Conservation (phyloP, 805 yeast genomes). For the Yarrowia sp. region DNA sequence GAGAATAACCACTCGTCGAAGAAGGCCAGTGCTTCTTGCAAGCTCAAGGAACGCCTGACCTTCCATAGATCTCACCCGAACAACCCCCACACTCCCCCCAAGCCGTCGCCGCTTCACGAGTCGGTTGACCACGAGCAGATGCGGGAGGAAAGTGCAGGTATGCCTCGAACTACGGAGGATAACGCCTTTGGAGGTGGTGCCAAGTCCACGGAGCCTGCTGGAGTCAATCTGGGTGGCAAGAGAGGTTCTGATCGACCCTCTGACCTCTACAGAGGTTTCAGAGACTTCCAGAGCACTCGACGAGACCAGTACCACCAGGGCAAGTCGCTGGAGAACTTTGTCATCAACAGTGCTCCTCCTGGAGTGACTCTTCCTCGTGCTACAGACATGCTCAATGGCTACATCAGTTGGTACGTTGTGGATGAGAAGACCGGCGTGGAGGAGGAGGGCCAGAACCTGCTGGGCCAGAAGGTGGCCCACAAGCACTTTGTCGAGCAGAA, state of each 20-base stretch:
- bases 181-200: conserved; percentile 13
- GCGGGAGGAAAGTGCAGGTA: conserved; percentile 28
- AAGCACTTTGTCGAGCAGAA: conserved; percentile 24
- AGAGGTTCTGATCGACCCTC: not conserved
- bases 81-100: conserved; percentile 30
- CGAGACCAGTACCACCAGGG: not conserved
- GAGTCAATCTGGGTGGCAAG: conserved; percentile 29
- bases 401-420: conserved; percentile 35
- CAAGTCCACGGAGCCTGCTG: conserved; percentile 10
- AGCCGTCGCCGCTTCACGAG: conserved; percentile 18
- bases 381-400: conserved; percentile 24
- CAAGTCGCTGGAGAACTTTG: conserved; percentile 12
- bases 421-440: conserved; percentile 18
- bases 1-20: not conserved
- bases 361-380: conserved; percentile 28
- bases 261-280: conserved; percentile 5
- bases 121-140: conserved; percentile 9
- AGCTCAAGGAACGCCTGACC: conserved; percentile 18
- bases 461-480: conserved; percentile 7
- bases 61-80: conserved; percentile 14
- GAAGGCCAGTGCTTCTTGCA: conserved; percentile 11
- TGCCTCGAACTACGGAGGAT: conserved; percentile 13
- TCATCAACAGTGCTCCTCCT: conserved; percentile 36
- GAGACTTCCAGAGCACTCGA: conserved; percentile 9
- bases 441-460: conserved; percentile 22